A percentile compares a stretch with the other conserved stretches of the same genome.
Evolutionary conservation across 129 eudicot genomes (phyloP).

Genomic region (Sambucus nigra): DNA sequence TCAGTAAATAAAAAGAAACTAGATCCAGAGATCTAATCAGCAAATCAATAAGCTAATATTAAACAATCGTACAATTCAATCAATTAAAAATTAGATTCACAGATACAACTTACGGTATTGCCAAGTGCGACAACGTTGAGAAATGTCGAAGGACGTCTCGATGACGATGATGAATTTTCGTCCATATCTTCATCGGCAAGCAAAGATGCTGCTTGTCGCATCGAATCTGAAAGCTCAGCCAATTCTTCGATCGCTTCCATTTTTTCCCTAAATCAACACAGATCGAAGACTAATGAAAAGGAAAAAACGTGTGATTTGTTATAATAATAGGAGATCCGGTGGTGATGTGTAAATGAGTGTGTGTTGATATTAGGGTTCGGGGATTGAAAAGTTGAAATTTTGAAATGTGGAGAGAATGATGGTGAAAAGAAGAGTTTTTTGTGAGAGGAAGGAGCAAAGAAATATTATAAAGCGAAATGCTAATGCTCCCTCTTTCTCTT

Average conservation of each 20-base stretch:
- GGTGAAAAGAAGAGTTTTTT: slow-evolving; percentile 10
- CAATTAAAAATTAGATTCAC: neutral
- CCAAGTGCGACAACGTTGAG: slow-evolving; percentile 93
- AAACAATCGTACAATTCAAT: slow-evolving; percentile 10
- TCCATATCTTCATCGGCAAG: slow-evolving; percentile 91
- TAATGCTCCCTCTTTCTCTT: neutral
- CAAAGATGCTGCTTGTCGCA: slow-evolving; percentile 92
- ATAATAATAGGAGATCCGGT: slow-evolving; percentile 13
- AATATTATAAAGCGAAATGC: slow-evolving; percentile 3
- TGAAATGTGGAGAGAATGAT: slow-evolving; percentile 9
- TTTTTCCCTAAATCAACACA: slow-evolving; percentile 12
- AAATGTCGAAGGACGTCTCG: slow-evolving; percentile 68
- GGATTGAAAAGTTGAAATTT: slow-evolving; percentile 17
- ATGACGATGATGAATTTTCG: slow-evolving; percentile 41
- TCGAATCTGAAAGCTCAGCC: slow-evolving; percentile 76
- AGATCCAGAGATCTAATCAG: slow-evolving; percentile 32
- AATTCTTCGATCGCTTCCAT: slow-evolving; percentile 99
- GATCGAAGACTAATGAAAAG: slow-evolving; percentile 19
- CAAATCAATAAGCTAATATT: neutral
- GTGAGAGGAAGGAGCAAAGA: slow-evolving; percentile 1
- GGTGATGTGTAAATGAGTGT: slow-evolving; percentile 1
- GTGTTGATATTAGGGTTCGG: slow-evolving; percentile 21
- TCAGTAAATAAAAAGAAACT: neutral
- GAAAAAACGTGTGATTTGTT: neutral
- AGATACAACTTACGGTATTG: slow-evolving; percentile 64